Evolutionary conservation across 108 stramenopile genomes (phyloP), one percentile per base, ranked within the genome.

Genomic region (Mediolabrus comicus): DNA sequence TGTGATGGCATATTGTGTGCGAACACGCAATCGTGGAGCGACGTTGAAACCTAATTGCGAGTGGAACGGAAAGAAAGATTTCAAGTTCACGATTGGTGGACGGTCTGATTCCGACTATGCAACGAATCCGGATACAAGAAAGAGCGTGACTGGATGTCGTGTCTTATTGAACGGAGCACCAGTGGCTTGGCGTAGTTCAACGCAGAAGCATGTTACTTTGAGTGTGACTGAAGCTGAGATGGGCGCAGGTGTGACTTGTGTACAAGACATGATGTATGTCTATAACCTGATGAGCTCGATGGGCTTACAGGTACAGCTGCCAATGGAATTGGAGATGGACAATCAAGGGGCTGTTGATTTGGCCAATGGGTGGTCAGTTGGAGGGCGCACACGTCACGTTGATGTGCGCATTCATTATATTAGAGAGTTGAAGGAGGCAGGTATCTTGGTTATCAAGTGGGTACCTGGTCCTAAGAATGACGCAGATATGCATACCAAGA

Each of bases 51-150:
- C 68, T 22, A 29, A 69, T 46, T 17, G 34, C 34, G 41, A 25
- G 25, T 77, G 69, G 64, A 55, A 77, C 71, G 76, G 76, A 5
- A 71, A 7, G 3, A 29, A 43, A 26, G 19, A 24, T 12, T 66
- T 74, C 30, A 24, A 74, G 57, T 74, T 65, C 56, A 17, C 1
- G 5, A 53, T 72, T 22, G 9, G 17, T n/a, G 71, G 71, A 6
- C n/a, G 62, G 13, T 63, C 62, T 10, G 71, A 72, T 41, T 72
- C 62, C 1, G 51, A 72, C 35, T 72, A 72, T 57, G 71, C 71
- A 14, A 26, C 34, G 10, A 29, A 58, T 53, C 16, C 33, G 12
- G 39, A 39, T 22, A 17, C 26, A 2, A 29, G 71, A 49, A 31
- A 16, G 8, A 65, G 65, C 28, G 26, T 74, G 3, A 59, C 57